phyloP scores from a whole-genome alignment of 306 rosid genomes.

The Rosa persica region DNA sequence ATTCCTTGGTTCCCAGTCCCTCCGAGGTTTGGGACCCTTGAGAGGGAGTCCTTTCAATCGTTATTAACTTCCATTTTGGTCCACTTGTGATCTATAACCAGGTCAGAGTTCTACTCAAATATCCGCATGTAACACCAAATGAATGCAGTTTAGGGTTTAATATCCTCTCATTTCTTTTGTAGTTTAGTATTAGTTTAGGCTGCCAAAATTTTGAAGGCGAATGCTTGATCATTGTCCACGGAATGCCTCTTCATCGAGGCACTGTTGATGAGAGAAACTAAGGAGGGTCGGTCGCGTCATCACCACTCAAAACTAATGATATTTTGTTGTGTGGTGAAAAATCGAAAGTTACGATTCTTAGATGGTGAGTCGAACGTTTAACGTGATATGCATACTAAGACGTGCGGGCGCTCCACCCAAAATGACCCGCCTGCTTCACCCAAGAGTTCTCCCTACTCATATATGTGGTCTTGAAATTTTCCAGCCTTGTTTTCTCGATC shows the following conservation, averaged over 20 bases:
- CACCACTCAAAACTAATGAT: neutral
- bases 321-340: neutral
- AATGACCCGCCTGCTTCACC: too few species aligned
- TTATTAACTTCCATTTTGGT: neutral
- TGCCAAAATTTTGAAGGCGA: neutral
- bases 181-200: neutral
- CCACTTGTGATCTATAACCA: neutral
- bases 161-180: constrained; percentile 2
- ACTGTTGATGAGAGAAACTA: neutral
- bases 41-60: neutral
- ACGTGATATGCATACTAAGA: too few species aligned
- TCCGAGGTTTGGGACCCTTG: neutral
- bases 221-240: neutral
- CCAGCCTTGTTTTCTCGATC: neutral
- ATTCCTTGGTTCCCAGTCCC: neutral
- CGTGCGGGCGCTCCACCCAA: too few species aligned
- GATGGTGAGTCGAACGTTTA: too few species aligned
- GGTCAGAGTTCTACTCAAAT: neutral
- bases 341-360: too few species aligned
- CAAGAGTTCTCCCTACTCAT: too few species aligned
- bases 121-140: neutral
- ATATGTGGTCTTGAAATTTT: too few species aligned
- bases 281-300: neutral
- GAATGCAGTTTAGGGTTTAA: neutral
- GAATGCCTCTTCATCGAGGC: neutral